Evolutionary conservation across 129 eudicot species (phyloP).

Genomic region (Tanacetum coccineum): DNA sequence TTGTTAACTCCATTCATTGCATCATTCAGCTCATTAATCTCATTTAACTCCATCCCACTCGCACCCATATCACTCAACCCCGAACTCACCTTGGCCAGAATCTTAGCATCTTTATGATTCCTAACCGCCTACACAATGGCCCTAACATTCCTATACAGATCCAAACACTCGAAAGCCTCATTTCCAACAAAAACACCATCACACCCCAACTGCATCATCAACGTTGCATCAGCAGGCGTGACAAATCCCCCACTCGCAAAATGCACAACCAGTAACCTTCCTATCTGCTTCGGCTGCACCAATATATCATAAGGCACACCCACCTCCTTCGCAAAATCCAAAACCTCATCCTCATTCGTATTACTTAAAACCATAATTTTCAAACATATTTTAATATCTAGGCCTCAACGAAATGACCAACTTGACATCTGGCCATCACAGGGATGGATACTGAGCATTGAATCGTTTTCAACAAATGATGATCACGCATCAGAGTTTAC

Average conservation of each 20-base stretch:
- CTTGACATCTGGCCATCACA: slow-evolving; percentile 64
- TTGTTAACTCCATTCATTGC: too few relatives aligned
- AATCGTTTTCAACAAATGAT: slow-evolving; percentile 51
- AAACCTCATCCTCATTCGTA: slow-evolving; percentile 80
- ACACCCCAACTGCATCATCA: too few relatives aligned
- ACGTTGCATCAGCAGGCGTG: slow-evolving; percentile 82
- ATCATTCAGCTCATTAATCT: too few relatives aligned
- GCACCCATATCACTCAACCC: too few relatives aligned
- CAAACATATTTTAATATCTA: slow-evolving; percentile 63
- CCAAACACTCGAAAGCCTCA: slow-evolving; percentile 48
- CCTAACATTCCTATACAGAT: slow-evolving; percentile 57
- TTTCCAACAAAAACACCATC: slow-evolving; percentile 83
- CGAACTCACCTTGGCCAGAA: slow-evolving; percentile 58
- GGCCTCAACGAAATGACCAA: slow-evolving; percentile 86
- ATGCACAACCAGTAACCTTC: slow-evolving; percentile 88
- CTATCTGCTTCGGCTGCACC: slow-evolving; percentile 87
- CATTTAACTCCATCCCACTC: too few relatives aligned
- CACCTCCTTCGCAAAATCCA: slow-evolving; percentile 56
- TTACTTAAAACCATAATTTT: slow-evolving; percentile 52
- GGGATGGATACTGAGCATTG: slow-evolving; percentile 55
- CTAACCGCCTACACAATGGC: slow-evolving; percentile 87
- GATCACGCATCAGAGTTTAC: slow-evolving; percentile 65
- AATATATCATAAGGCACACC: slow-evolving; percentile 82
- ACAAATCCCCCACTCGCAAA: slow-evolving; percentile 86
- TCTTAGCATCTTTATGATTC: slow-evolving; percentile 59